Percentiles rank a stretch among this genome's conserved stretches.
phyloP scores from a whole-genome alignment of 441 rosid genomes.

The Kokia cookei region DNA sequence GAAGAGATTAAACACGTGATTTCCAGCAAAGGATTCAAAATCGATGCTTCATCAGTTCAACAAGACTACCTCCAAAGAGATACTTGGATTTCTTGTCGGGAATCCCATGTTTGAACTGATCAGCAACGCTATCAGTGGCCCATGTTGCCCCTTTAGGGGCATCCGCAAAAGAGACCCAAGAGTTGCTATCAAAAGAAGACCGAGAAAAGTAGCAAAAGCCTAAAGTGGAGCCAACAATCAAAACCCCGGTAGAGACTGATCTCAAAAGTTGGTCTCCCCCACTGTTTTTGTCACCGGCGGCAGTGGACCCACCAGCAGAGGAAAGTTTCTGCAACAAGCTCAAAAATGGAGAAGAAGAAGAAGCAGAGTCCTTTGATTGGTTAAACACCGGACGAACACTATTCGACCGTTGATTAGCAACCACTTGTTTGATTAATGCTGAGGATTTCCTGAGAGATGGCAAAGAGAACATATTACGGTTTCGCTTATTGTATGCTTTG shows the following conservation, averaged over 20 bases:
- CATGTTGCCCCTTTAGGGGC: not conserved
- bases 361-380: not conserved
- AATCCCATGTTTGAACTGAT: not conserved
- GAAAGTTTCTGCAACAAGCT: not conserved
- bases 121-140: not conserved
- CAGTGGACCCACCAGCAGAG: not conserved
- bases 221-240: slow-evolving; percentile 28
- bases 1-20: not conserved
- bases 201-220: slow-evolving; percentile 26
- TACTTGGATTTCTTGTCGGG: not conserved
- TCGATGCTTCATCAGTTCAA: not conserved
- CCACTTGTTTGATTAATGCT: slow-evolving; percentile 1
- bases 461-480: slow-evolving; percentile 31
- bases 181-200: slow-evolving; percentile 1
- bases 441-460: slow-evolving; percentile 19
- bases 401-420: not conserved
- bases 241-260: slow-evolving; percentile 22
- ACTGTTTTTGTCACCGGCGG: not conserved
- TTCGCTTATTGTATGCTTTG: not conserved
- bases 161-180: slow-evolving; percentile 27
- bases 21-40: not conserved
- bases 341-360: not conserved
- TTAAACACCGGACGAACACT: not conserved
- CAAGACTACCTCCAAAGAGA: not conserved
- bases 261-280: slow-evolving; percentile 13